phyloP scores from a whole-genome alignment of 306 rosid genomes.

The Betula pendula region DNA sequence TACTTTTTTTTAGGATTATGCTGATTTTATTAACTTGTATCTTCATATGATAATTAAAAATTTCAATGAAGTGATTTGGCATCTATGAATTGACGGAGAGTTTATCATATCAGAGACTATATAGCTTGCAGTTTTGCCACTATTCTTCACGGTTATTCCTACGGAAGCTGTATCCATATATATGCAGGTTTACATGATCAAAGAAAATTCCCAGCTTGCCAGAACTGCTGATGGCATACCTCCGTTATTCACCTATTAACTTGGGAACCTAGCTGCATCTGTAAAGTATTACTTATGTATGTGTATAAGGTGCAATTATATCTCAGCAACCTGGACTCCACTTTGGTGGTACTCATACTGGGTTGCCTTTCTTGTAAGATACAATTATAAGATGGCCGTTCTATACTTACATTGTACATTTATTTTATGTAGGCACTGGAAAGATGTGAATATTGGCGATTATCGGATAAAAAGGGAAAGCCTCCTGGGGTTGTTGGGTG shows the following conservation, averaged over 20 bases:
- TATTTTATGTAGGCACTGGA: slow-evolving; percentile 58
- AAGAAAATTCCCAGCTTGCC: too few species aligned
- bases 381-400: background rate
- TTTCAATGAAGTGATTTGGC: too few species aligned
- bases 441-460: slow-evolving; percentile 94
- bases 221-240: too few species aligned
- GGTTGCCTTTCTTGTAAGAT: background rate
- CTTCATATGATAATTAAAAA: too few species aligned
- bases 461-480: slow-evolving; percentile 84
- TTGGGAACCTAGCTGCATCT: too few species aligned
- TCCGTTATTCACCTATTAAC: too few species aligned
- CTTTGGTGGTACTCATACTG: background rate
- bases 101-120: too few species aligned
- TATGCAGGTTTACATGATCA: too few species aligned
- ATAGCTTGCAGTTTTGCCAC: too few species aligned
- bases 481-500: slow-evolving; percentile 99
- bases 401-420: background rate
- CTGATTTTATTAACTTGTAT: background rate
- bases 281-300: background rate
- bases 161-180: too few species aligned
- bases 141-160: too few species aligned
- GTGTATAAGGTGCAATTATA: background rate
- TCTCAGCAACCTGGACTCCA: background rate
- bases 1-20: background rate
- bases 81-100: too few species aligned